Evolutionary conservation across 805 yeast species (phyloP).

Genomic region (Yarrowia sp.): DNA sequence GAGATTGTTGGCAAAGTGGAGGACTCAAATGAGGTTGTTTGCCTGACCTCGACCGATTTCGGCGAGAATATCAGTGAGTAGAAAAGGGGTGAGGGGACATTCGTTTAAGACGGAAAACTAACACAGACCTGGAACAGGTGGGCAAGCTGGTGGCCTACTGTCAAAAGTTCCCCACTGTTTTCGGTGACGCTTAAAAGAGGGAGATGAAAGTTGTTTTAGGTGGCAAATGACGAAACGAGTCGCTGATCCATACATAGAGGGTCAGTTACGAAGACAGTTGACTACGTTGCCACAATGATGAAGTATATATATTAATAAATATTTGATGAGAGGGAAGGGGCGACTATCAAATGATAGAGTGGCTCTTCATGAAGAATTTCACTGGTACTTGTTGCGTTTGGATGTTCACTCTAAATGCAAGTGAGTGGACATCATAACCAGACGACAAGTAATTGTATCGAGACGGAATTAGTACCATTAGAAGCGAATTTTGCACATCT

Average conservation of each 20-base stretch:
- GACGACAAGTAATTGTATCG: too few species aligned
- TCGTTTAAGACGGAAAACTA: background rate
- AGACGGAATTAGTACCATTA: too few species aligned
- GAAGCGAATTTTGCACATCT: too few species aligned
- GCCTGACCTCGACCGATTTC: constrained; percentile 43
- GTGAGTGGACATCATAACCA: too few species aligned
- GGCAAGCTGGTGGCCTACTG: constrained; percentile 20
- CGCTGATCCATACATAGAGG: background rate
- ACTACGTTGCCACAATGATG: constrained; percentile 1
- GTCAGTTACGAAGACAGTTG: background rate
- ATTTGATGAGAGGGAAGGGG: background rate
- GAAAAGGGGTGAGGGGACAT: background rate
- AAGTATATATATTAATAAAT: constrained; percentile 34
- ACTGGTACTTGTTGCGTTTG: too few species aligned
- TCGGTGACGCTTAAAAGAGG: constrained; percentile 8
- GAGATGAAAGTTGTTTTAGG: too few species aligned
- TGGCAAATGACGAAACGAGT: too few species aligned
- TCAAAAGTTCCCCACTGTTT: constrained; percentile 21
- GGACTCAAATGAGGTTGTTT: constrained; percentile 46
- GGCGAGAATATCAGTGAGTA: constrained; percentile 45
- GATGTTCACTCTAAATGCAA: too few species aligned
- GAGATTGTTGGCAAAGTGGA: constrained; percentile 50
- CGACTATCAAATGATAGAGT: too few species aligned
- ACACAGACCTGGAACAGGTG: constrained; percentile 27
- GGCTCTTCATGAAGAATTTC: too few species aligned